Evolutionary conservation across 2,329 filamentous ascomycete species (phyloP).

Genomic region (Rhinocladiella similis): DNA sequence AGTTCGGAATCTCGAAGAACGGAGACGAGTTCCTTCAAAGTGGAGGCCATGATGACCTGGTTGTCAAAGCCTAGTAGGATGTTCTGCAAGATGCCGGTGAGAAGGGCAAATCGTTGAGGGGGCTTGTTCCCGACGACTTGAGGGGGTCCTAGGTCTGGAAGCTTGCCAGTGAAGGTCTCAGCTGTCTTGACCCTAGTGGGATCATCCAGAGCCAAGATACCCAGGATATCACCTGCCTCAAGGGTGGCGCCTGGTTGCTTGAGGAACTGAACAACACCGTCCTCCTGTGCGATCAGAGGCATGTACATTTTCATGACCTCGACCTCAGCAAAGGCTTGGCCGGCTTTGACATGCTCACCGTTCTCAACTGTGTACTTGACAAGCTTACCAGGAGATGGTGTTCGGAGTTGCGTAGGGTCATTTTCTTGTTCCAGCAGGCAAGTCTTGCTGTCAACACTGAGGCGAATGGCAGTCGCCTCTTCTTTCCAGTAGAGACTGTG

Average conservation of each 20-base stretch:
- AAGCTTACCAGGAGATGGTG: constrained; percentile 93
- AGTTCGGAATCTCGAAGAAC: constrained; percentile 87
- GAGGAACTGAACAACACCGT: constrained; percentile 95
- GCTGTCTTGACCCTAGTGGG: constrained; percentile 96
- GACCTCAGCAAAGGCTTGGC: constrained; percentile 92
- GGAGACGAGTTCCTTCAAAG: constrained; percentile 83
- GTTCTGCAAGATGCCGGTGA: constrained; percentile 76
- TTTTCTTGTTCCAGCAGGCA: constrained; percentile 98
- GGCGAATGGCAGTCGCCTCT: constrained; percentile 89
- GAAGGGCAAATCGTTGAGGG: constrained; percentile 77
- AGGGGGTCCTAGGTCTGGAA: constrained; percentile 82
- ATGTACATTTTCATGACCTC: constrained; percentile 99
- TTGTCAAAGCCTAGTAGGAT: constrained; percentile 96
- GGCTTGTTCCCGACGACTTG: constrained; percentile 89
- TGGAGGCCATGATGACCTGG: constrained; percentile 88
- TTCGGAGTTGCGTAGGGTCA: constrained; percentile 93
- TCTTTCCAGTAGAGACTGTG: constrained; percentile 99
- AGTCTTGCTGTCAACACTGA: constrained; percentile 97
- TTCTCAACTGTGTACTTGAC: constrained; percentile 98
- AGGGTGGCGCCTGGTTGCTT: constrained; percentile 98
- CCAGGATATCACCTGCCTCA: constrained; percentile 97
- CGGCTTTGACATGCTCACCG: constrained; percentile 86
- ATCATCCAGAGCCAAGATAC: constrained; percentile 92
- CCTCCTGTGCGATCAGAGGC: constrained; percentile 91
- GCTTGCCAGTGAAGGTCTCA: constrained; percentile 85